Evolutionary conservation across 2,329 filamentous ascomycete genomes (phyloP).

Genomic region (Trichoderma atrobrunneum): DNA sequence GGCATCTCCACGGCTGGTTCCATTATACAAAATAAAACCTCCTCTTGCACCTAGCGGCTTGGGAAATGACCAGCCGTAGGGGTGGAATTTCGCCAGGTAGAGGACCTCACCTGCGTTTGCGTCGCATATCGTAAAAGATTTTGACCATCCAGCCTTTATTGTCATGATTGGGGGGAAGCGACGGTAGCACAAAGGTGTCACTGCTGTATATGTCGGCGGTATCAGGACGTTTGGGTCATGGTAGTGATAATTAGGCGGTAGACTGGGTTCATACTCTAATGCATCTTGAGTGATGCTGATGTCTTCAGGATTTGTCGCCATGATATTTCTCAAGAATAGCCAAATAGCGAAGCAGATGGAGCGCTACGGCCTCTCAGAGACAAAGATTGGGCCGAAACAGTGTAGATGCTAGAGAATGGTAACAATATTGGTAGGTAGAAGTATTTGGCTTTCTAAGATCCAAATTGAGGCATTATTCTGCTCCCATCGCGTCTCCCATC

Average conservation of each 20-base stretch:
- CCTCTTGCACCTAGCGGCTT: neutral
- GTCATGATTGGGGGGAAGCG: neutral
- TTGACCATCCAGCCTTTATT: neutral
- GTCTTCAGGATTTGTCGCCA: neutral
- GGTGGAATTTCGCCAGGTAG: neutral
- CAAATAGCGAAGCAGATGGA: too few relatives aligned
- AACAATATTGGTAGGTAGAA: too few relatives aligned
- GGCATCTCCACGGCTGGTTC: neutral
- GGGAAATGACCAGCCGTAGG: neutral
- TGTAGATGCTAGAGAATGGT: too few relatives aligned
- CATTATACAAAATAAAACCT: neutral
- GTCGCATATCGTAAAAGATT: neutral
- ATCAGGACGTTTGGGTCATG: neutral
- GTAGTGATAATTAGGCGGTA: neutral
- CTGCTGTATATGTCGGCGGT: neutral
- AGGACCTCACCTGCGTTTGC: neutral
- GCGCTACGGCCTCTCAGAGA: too few relatives aligned
- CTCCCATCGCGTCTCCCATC: too few relatives aligned
- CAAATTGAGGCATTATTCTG: neutral
- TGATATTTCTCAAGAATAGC: too few relatives aligned
- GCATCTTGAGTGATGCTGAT: neutral
- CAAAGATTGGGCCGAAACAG: too few relatives aligned
- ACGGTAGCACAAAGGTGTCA: neutral
- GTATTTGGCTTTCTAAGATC: too few relatives aligned
- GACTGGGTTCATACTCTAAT: neutral